Conservation (phyloP, 176 grass and related monocot species). For the Tuctoria greenei region DNA sequence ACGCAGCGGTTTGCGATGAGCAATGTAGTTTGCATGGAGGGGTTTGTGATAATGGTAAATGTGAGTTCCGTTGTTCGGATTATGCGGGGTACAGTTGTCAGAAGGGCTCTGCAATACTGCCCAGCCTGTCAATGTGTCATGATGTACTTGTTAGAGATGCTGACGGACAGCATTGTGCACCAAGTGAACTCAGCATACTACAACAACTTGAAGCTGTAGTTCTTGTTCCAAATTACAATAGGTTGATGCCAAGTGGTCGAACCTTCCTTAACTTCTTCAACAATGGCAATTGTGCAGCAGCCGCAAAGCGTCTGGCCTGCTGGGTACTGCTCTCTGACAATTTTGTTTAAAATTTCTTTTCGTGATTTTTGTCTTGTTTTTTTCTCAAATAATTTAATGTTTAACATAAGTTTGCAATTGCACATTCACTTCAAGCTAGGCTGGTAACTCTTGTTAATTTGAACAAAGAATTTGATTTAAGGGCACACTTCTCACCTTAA, state of each 20-base stretch:
- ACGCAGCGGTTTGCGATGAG: slow-evolving; percentile 92
- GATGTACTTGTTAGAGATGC: slow-evolving; percentile 87
- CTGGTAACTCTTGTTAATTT: neutral
- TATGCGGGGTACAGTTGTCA: slow-evolving; percentile 99
- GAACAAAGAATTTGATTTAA: slow-evolving; percentile 12
- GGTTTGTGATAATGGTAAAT: slow-evolving; percentile 95
- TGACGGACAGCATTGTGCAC: slow-evolving; percentile 89
- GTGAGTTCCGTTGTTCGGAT: slow-evolving; percentile 98
- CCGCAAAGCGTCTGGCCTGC: slow-evolving; percentile 89
- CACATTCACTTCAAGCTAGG: neutral
- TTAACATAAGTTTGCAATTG: neutral
- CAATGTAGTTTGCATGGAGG: slow-evolving; percentile 99
- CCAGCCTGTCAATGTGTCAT: slow-evolving; percentile 85
- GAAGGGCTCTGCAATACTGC: slow-evolving; percentile 80
- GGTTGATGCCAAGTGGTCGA: slow-evolving; percentile 83
- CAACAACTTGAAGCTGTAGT: slow-evolving; percentile 96
- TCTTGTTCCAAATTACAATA: slow-evolving; percentile 94
- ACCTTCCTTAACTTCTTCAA: slow-evolving; percentile 91
- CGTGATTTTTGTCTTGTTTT: neutral
- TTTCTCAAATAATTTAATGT: neutral
- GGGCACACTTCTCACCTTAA: neutral
- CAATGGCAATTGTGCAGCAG: slow-evolving; percentile 88
- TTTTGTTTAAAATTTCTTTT: neutral
- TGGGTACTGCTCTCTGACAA: slow-evolving; percentile 62
- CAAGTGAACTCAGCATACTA: slow-evolving; percentile 87